A percentile compares a stretch with the other conserved stretches of the same genome.
Conservation (phyloP, 2,329 filamentous ascomycete genomes). For the Stagonosporopsis cucurbitacearum region DNA sequence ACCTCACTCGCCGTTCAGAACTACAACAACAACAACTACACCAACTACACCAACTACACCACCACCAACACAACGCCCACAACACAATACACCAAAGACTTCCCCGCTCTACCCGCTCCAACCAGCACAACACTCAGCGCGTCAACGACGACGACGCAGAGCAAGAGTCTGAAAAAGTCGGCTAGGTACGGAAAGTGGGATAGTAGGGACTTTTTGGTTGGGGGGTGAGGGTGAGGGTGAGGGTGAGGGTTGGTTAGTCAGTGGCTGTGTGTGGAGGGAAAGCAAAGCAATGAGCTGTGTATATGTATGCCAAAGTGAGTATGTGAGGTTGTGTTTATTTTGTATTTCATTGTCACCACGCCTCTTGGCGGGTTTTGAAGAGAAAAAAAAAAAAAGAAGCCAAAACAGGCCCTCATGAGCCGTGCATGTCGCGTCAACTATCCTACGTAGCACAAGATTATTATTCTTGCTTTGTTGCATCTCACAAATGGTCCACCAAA, state of each 20-base stretch:
- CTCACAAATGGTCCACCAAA: slow-evolving; percentile 6
- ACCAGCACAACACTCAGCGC: no score
- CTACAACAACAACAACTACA: no score
- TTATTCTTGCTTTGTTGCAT: slow-evolving; percentile 1
- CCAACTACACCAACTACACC: no score
- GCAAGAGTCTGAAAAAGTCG: no score
- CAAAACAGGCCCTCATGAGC: background rate
- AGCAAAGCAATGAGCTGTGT: no score
- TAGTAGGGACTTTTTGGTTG: background rate
- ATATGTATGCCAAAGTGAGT: background rate
- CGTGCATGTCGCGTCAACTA: slow-evolving; percentile 11
- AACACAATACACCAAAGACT: slow-evolving; percentile 2
- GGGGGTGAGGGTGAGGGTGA: no score
- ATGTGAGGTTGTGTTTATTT: no score
- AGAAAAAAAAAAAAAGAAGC: no score
- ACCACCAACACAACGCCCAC: no score
- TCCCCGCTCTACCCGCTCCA: slow-evolving; percentile 3
- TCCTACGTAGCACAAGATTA: slow-evolving; percentile 16
- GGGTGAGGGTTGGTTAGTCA: no score
- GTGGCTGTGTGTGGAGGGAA: no score
- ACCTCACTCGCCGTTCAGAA: no score
- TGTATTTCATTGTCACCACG: slow-evolving; percentile 18
- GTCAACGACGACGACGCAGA: background rate
- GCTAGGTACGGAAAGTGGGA: background rate
- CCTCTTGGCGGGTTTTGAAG: slow-evolving; percentile 17